A percentile compares a stretch with the other conserved stretches of the same genome.
Conservation (phyloP, 2,329 filamentous ascomycete species). For the Aspergillus texensis region DNA sequence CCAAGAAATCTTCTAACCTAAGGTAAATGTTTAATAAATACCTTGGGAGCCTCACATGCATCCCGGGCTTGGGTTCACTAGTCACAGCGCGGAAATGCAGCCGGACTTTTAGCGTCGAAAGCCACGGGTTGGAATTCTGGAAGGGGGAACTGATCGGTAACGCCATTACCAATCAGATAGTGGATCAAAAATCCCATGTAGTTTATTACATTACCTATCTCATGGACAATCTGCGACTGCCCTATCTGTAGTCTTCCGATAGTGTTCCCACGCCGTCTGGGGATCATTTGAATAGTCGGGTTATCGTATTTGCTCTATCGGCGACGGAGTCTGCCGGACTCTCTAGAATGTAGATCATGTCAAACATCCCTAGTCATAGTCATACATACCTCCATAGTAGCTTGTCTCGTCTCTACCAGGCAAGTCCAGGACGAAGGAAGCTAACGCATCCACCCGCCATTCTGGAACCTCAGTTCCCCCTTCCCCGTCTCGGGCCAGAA, state of each 20-base stretch:
- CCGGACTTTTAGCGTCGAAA: constrained; percentile 9
- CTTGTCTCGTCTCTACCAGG: neutral
- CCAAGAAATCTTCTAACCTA: neutral
- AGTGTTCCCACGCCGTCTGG: neutral
- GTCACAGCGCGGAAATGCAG: constrained; percentile 10
- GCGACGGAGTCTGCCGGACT: neutral
- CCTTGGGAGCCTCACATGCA: constrained; percentile 11
- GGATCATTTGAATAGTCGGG: neutral
- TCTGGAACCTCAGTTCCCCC: constrained; percentile 4
- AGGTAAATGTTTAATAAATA: neutral
- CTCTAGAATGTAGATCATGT: neutral
- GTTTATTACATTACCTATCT: neutral
- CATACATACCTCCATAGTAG: neutral
- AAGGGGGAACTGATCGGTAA: constrained; percentile 7
- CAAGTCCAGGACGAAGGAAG: neutral
- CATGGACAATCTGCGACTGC: neutral
- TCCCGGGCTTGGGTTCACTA: constrained; percentile 3
- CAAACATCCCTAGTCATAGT: neutral
- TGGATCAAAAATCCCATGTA: neutral
- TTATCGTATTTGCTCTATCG: neutral
- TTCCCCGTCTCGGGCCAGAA: constrained; percentile 4
- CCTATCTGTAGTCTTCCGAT: neutral
- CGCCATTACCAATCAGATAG: neutral
- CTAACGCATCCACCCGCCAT: constrained; percentile 3
- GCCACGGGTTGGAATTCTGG: constrained; percentile 11